Evolutionary conservation across 306 rosid genomes (phyloP).

Genomic region (Malus sieversii): DNA sequence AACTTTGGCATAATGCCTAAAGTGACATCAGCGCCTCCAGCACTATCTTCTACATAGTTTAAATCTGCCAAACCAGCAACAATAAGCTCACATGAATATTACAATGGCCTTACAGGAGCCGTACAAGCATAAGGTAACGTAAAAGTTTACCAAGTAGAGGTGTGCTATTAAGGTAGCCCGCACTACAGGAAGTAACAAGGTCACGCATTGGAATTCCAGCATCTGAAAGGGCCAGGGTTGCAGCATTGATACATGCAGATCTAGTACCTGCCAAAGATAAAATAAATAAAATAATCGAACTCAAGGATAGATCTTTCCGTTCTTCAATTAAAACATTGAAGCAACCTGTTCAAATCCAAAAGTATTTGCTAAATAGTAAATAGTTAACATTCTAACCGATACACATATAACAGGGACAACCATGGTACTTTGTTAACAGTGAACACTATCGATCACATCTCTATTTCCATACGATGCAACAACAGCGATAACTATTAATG

Average conservation of each 20-base stretch:
- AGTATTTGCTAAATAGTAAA: background rate
- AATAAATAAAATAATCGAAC: background rate
- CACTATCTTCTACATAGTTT: constrained; percentile 92
- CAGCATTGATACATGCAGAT: constrained; percentile 96
- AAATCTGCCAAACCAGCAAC: constrained; percentile 47
- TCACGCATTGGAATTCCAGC: constrained; percentile 99
- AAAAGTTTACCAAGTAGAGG: constrained; percentile 65
- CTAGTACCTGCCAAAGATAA: constrained; percentile 54
- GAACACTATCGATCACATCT: background rate
- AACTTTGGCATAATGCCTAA: constrained; percentile 73
- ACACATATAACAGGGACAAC: background rate
- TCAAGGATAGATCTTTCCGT: constrained; percentile 7
- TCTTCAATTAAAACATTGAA: background rate
- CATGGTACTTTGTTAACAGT: background rate
- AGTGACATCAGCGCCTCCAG: constrained; percentile 93
- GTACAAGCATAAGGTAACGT: background rate
- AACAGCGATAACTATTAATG: background rate
- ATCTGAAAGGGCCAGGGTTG: constrained; percentile 89
- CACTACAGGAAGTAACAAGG: constrained; percentile 85
- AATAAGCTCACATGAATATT: background rate
- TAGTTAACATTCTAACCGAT: background rate
- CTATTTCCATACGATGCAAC: background rate
- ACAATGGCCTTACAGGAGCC: background rate
- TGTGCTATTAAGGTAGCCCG: constrained; percentile 85
- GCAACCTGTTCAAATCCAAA: background rate